Evolutionary conservation across 2,329 filamentous ascomycete species (phyloP).

Genomic region (Claviceps digitariae): DNA sequence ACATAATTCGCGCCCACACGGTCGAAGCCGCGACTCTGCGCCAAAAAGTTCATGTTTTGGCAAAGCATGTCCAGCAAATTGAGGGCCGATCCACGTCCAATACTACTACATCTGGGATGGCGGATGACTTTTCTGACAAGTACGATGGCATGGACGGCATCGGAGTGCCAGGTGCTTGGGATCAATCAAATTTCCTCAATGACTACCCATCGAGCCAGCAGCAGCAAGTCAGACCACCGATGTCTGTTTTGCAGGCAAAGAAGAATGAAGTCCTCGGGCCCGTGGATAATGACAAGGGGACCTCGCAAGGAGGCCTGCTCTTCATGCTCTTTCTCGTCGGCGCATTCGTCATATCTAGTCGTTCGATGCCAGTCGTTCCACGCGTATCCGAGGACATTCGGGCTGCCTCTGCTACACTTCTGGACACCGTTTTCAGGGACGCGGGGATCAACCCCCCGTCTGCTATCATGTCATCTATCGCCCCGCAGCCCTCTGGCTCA

Average conservation of each 20-base stretch:
- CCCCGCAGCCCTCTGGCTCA: constrained; percentile 38
- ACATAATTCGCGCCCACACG: constrained; percentile 77
- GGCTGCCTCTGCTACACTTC: constrained; percentile 60
- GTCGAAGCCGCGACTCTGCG: constrained; percentile 82
- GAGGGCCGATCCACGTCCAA: constrained; percentile 41
- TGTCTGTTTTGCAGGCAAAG: constrained; percentile 39
- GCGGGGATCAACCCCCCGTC: constrained; percentile 43
- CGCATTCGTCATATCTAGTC: constrained; percentile 87
- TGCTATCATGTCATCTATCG: constrained; percentile 29
- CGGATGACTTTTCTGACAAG: constrained; percentile 52
- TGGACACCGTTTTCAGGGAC: constrained; percentile 73
- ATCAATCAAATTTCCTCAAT: constrained; percentile 58
- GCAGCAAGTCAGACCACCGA: constrained; percentile 42
- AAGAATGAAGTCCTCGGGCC: constrained; percentile 27
- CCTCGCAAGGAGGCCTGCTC: constrained; percentile 69
- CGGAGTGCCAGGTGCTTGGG: constrained; percentile 70
- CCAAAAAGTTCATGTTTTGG: constrained; percentile 80
- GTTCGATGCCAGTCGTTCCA: constrained; percentile 57
- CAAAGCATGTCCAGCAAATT: constrained; percentile 55
- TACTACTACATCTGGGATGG: constrained; percentile 24
- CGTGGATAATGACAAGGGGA: constrained; percentile 45
- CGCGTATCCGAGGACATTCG: constrained; percentile 70
- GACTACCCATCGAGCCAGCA: constrained; percentile 52
- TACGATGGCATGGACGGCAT: constrained; percentile 77
- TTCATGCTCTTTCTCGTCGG: constrained; percentile 95